phyloP scores from a whole-genome alignment of 768 basidiomycete genomes.

The Phanerochaete sordida region DNA sequence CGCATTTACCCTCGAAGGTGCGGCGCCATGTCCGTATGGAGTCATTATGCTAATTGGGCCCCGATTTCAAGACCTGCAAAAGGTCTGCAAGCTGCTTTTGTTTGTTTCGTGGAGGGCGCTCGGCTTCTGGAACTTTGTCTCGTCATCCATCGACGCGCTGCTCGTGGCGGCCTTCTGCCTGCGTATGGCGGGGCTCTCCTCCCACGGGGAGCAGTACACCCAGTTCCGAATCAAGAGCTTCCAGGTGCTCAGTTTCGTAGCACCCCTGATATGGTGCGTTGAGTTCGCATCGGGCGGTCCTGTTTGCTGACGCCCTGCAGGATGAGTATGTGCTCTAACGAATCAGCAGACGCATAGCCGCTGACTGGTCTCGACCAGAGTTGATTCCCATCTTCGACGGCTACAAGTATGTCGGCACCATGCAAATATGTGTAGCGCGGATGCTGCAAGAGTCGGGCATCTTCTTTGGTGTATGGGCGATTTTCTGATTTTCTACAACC shows the following conservation, averaged over 20 bases:
- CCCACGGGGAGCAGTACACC: slow-evolving; percentile 32
- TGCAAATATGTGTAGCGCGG: slow-evolving; percentile 90
- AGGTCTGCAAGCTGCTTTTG: slow-evolving; percentile 65
- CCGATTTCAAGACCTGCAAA: slow-evolving; percentile 44
- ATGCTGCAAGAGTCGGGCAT: slow-evolving; percentile 93
- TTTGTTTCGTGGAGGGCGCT: slow-evolving; percentile 82
- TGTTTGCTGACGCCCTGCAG: slow-evolving; percentile 31
- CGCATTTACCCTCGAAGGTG: slow-evolving; percentile 80
- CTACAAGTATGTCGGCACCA: slow-evolving; percentile 85
- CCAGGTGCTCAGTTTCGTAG: slow-evolving; percentile 83
- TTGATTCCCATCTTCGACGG: slow-evolving; percentile 80
- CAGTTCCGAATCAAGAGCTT: slow-evolving; percentile 66
- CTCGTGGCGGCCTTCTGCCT: slow-evolving; percentile 72
- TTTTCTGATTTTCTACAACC: background rate
- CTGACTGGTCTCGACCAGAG: slow-evolving; percentile 38
- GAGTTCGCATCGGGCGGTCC: background rate
- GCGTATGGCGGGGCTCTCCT: slow-evolving; percentile 55
- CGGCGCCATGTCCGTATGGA: background rate
- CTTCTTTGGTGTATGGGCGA: slow-evolving; percentile 72
- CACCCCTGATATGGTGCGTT: slow-evolving; percentile 82
- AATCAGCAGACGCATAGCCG: background rate
- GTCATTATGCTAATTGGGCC: background rate
- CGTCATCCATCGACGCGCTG: slow-evolving; percentile 69
- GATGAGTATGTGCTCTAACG: slow-evolving; percentile 64
- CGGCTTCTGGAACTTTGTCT: slow-evolving; percentile 72